Evolutionary conservation across 192 early-diverging fungal genomes (phyloP), one percentile per base, ranked within the genome.

Genomic region (Backusella circina): DNA sequence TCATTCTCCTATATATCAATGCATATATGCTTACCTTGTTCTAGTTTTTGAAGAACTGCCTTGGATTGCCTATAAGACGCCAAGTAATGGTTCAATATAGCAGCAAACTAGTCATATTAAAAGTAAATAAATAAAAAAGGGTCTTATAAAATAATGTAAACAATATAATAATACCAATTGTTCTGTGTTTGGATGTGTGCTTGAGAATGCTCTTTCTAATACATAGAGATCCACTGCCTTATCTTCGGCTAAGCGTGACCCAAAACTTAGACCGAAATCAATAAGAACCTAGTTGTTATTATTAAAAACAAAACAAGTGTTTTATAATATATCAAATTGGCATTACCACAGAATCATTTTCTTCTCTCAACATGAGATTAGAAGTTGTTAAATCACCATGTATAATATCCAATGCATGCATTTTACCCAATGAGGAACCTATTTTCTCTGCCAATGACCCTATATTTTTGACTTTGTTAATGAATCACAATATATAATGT

Each of bases 181-280:
- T 74, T 95, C 91, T 16, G 94, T 90, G 35, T 93, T 88, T 10
- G 95, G 95, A 84, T 99, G 98, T 6, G 97, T 98, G 81, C 95
- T 97, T 7, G 87, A 77, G 74, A 99, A 92, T 2, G 97, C 94
- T 23, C 95, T 84, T 80, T 99, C 97, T 23, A 99, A 89, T n/a
- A 99, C 98, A 85, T 99, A 99, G 54, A 99, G 87, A 86, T 99
- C 98, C 1, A 99, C 98, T 4, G 95, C 98, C 82, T 98, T 98
- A 84, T 99, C 98, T 79, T 99, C 98, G 18, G 86, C 81, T 78
- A 97, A 84, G 28, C 82, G 76, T 32, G 96, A 96, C 39, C 92
- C 87, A 80, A 92, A 95, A 76, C 95, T 95, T 68, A 99, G 83
- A 0, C 98, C 98, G 90, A 99, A 99, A 86, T 99, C 98, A 76